These are phyloP conservation scores for Erodium maritimum DNA, from an alignment of 345 rosid species.

Conservation along the genomic window DNA sequence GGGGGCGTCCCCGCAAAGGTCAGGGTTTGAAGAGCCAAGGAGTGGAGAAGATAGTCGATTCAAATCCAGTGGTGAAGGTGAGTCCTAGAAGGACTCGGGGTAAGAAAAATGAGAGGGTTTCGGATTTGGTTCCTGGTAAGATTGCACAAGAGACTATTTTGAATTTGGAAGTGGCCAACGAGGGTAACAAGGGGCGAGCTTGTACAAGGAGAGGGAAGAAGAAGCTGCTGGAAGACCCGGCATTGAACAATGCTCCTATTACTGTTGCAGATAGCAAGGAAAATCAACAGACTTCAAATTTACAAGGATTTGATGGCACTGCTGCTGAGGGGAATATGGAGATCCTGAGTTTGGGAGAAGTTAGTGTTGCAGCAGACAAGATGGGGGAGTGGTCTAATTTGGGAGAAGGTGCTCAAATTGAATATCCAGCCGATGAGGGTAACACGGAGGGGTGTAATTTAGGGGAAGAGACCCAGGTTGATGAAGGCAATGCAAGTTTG, in stretches of 20 bases:
- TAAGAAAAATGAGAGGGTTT: conserved; percentile 6
- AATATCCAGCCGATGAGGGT: no score
- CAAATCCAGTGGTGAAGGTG: background rate
- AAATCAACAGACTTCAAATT: background rate
- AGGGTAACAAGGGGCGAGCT: conserved; percentile 2
- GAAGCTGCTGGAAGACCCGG: background rate
- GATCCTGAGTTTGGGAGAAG: conserved; percentile 6
- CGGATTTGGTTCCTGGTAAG: background rate
- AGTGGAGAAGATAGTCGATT: conserved; percentile 5
- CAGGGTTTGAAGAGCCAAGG: conserved; percentile 22
- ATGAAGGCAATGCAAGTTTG: background rate
- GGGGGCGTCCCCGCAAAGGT: conserved; percentile 21
- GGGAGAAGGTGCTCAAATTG: no score
- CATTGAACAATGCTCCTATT: background rate
- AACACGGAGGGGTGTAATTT: no score
- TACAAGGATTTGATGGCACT: background rate
- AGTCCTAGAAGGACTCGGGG: conserved; percentile 15
- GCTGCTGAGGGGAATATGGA: background rate
- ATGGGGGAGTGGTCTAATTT: no score
- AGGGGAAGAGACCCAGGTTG: no score
- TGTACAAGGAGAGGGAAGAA: background rate
- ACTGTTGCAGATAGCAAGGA: background rate
- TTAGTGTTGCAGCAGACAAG: no score
- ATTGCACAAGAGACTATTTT: conserved; percentile 1
- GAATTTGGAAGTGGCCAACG: background rate